Conservation (phyloP, 768 basidiomycete genomes). For the Mycena chlorophos region DNA sequence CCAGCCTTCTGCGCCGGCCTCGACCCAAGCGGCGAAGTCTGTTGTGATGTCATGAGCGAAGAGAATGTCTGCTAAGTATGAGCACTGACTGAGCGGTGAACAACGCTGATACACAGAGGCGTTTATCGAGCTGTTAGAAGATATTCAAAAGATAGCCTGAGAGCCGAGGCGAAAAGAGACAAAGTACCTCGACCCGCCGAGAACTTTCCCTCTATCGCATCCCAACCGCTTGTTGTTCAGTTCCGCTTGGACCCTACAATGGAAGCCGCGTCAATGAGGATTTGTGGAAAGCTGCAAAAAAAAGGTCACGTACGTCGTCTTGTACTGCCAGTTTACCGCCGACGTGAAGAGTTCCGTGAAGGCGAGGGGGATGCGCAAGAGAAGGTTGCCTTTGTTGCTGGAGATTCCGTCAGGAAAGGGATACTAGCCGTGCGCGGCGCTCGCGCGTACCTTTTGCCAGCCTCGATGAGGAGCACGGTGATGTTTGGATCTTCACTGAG, state of each 20-base stretch:
- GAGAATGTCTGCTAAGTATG: neutral
- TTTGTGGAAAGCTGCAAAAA: neutral
- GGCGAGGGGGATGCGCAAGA: constrained; percentile 17
- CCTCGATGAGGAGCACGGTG: constrained; percentile 43
- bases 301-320: constrained; percentile 11
- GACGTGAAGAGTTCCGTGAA: constrained; percentile 16
- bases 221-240: neutral
- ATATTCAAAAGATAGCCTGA: neutral
- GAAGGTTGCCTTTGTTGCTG: constrained; percentile 15
- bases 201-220: constrained; percentile 18
- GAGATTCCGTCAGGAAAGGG: neutral
- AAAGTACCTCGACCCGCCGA: constrained; percentile 11
- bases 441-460: constrained; percentile 29
- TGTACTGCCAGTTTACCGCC: constrained; percentile 19
- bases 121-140: constrained; percentile 18
- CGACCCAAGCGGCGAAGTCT: constrained; percentile 25
- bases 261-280: neutral
- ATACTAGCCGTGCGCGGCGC: neutral
- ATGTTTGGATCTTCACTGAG: constrained; percentile 39
- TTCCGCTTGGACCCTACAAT: constrained; percentile 2
- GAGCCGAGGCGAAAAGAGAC: neutral
- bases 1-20: constrained; percentile 24
- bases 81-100: constrained; percentile 14
- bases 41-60: neutral
- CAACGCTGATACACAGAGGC: constrained; percentile 21